Base-by-base conservation (phyloP, 305 asterid genomes). In the Ilex paraguariensis region DNA sequence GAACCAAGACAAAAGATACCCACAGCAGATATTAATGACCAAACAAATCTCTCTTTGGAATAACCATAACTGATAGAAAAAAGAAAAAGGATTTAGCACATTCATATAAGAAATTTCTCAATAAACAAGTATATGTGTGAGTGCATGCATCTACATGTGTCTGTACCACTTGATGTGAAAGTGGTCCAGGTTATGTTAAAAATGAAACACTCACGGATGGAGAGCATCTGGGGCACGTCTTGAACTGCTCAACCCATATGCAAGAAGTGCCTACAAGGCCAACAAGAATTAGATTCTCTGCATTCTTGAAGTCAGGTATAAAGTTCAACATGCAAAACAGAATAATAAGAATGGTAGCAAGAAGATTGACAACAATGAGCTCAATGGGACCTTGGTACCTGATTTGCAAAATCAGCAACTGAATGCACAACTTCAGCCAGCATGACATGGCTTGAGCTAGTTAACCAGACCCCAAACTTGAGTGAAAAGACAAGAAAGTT, bases 21-120 rank as follows among this genome's bases (percentile, higher is more conserved):
- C 70, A 93, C 99, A 62, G 95, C 96, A 72, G 96, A 93, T 72
- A 93, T 90, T 79, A 93, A 87, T 66, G 99, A 87, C 99, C 99
- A 93, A 64, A 93, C 96, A 80, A 93, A 93, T 79, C 97, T 80
- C 75, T 93, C 99, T 82, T 93, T 93, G 75, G 99, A 93, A 82
- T 93, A 93, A 58, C 99, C n/a, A n/a, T n/a, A n/a, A n/a, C 99
- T 93, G 86, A 21, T 1, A 21, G 60, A 71, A 50, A 65, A n/a
- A 68, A 46, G 62, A 48, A 59, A 62, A 46, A 69, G 60, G 44
- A 65, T 59, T 79, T 59, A 77, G 65, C 56, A 64, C 31, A 40
- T 51, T 56, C 49, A 69, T 17, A 77, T 33, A 42, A 60, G 17
- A 31, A 42, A 12, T 12, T 3, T 11, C 13, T 11, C 14, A 3